Evolutionary conservation across 139 green algal genomes (phyloP), one percentile per base, ranked within the genome.

Genomic region (Chlorella sp.): DNA sequence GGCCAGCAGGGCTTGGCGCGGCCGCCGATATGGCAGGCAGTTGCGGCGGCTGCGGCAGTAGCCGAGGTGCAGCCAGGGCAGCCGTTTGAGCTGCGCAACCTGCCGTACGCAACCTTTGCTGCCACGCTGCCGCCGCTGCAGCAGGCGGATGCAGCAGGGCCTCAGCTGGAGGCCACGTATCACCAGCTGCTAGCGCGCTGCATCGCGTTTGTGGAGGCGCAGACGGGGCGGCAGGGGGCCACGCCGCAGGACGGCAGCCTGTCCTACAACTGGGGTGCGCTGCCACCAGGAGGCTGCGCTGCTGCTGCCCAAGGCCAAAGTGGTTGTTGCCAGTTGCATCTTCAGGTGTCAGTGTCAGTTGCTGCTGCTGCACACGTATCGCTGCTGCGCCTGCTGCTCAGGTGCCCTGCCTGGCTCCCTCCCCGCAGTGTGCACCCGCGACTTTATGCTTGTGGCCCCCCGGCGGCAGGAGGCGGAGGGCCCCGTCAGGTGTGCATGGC

Each of bases 401-500:
- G 24, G 38, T 76, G 22, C 24, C 40, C 3, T 34, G 70, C 13
- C 9, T 26, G 32, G 16, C 40, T 1, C n/a, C 36, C 19, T 32
- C 22, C 16, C 34, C 46, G 67, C 67, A 73, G 67, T 73, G 36
- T 32, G 94, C 14, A 93, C 92, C 8, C 65, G 28, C 6, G 48
- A 87, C 14, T 89, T 84, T 38, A 88, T 95, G 81, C 67, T 93
- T 54, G 5, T 93, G 40, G 90, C 92, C 34, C 93, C 92, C 19
- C 85, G 94, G 0, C 34, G 72, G 38, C 7, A 34, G 44, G 93
- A 95, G 82, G 40, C 48, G 0, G 88, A 41, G 36, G 93, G 91
- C 0, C 86, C 89, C 1, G 82, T 93, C 38, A 60, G 72, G 72
- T 78, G 72, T 0, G 72, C 9, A 28, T 20, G 13, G 17, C 32